A percentile compares a stretch with the other conserved stretches of the same genome.
These are phyloP conservation scores for Protostelium mycophagum DNA, from an alignment of 78 protist genomes.

Conservation along the genomic window DNA sequence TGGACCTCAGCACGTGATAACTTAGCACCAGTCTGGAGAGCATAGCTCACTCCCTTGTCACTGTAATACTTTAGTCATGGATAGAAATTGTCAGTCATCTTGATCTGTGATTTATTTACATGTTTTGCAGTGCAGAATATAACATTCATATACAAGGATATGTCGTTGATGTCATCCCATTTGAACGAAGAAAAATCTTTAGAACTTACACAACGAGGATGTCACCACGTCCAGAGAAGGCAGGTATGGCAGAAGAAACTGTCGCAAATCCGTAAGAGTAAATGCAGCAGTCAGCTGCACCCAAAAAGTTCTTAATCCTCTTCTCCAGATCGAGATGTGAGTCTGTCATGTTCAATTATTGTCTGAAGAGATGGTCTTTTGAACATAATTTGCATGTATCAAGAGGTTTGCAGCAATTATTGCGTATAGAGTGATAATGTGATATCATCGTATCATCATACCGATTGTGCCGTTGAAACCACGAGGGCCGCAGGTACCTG, in stretches of 20 bases:
- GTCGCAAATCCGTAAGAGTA: conserved; percentile 89
- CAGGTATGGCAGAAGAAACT: conserved; percentile 83
- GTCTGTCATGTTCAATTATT: too few species aligned
- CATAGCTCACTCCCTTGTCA: conserved; percentile 61
- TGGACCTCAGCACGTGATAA: conserved; percentile 65
- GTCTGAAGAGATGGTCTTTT: neutral
- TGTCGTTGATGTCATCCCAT: conserved; percentile 1
- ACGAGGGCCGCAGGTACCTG: conserved; percentile 98
- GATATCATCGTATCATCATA: too few species aligned
- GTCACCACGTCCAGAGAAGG: conserved; percentile 87
- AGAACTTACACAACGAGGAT: conserved; percentile 58
- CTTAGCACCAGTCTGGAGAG: conserved; percentile 66
- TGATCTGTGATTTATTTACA: too few species aligned
- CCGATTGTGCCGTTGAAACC: conserved; percentile 97
- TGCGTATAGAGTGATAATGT: too few species aligned
- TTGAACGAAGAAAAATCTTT: neutral
- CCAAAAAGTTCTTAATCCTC: conserved; percentile 62
- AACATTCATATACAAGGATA: conserved; percentile 2
- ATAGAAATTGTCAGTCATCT: too few species aligned
- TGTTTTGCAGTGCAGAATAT: too few species aligned
- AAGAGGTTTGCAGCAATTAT: neutral
- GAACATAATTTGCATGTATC: neutral
- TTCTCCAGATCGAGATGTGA: conserved; percentile 85
- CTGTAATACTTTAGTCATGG: neutral
- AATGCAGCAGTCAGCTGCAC: conserved; percentile 66